A percentile compares a stretch with the other conserved stretches of the same genome.
phyloP scores from a whole-genome alignment of 352 stramenopile species.

The Peronospora destructor region DNA sequence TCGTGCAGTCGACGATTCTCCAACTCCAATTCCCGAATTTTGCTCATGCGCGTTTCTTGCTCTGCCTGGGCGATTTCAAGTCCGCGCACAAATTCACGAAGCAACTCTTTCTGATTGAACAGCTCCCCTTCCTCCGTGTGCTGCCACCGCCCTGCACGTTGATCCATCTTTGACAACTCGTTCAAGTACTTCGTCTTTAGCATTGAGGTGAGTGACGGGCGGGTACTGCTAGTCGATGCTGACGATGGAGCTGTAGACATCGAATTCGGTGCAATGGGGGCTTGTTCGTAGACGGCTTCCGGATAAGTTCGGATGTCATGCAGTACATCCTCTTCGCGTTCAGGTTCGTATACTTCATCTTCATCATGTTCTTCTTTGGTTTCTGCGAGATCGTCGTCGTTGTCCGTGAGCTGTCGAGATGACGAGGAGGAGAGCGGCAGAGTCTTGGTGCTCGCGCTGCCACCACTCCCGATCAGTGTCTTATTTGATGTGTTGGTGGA shows the following conservation, averaged over 20 bases:
- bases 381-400: constrained; percentile 27
- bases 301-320: constrained; percentile 7
- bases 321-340: constrained; percentile 28
- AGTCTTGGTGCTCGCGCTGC: constrained; percentile 50
- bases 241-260: constrained; percentile 3
- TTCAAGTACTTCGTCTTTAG: constrained; percentile 56
- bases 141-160: constrained; percentile 35
- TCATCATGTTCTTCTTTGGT: constrained; percentile 32
- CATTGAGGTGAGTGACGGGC: constrained; percentile 48
- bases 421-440: constrained; percentile 42
- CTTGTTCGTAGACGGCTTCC: constrained; percentile 13
- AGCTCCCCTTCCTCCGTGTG: constrained; percentile 26
- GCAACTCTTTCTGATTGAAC: constrained; percentile 41
- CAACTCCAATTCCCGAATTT: constrained; percentile 61
- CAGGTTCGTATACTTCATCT: constrained; percentile 38
- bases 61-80: constrained; percentile 67
- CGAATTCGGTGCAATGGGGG: constrained; percentile 6
- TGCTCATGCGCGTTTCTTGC: constrained; percentile 66
- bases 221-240: constrained; percentile 8
- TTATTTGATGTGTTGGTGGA: constrained; percentile 44
- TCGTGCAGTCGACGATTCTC: constrained; percentile 53
- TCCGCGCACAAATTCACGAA: constrained; percentile 63
- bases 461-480: constrained; percentile 38
- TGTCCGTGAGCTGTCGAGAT: constrained; percentile 36
- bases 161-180: constrained; percentile 42